Percentiles rank a stretch among this genome's conserved stretches.
These are phyloP conservation scores for Fusarium napiforme DNA, from an alignment of 2,329 filamentous ascomycete species.

Conservation along the genomic window DNA sequence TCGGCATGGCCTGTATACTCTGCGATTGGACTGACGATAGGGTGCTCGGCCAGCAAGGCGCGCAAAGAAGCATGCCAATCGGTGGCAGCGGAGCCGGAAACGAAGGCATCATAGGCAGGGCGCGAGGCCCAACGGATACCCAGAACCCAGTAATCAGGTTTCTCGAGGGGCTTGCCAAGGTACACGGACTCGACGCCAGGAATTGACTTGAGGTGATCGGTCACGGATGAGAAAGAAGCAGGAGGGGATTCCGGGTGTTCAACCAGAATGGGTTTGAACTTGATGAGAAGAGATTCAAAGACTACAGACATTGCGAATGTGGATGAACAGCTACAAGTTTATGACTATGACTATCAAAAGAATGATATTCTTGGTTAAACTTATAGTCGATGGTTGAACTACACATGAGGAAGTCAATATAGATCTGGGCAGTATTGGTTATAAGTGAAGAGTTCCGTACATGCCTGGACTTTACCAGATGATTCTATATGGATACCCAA, in stretches of 20 bases:
- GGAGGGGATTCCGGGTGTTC: conserved; percentile 42
- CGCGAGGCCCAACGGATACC: conserved; percentile 50
- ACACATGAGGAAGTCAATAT: not conserved
- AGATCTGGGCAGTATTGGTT: not conserved
- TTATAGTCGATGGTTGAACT: not conserved
- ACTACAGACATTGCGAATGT: conserved; percentile 40
- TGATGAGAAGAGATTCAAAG: conserved; percentile 48
- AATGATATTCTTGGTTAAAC: not conserved
- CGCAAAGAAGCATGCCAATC: conserved; percentile 54
- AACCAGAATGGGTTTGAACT: conserved; percentile 46
- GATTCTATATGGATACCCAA: conserved; percentile 23
- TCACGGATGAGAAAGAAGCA: conserved; percentile 43
- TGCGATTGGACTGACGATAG: conserved; percentile 38
- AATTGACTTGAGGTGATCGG: conserved; percentile 45
- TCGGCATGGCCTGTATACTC: conserved; percentile 37
- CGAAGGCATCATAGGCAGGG: conserved; percentile 52
- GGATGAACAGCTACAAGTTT: not conserved
- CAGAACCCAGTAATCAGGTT: conserved; percentile 47
- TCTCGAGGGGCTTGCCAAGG: conserved; percentile 50
- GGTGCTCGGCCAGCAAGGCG: conserved; percentile 44
- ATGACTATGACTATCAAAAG: not conserved
- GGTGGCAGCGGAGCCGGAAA: conserved; percentile 54
- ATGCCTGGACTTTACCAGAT: conserved; percentile 12
- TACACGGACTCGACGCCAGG: conserved; percentile 50
- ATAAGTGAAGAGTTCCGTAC: not conserved